Evolutionary conservation across 805 yeast species (phyloP), one percentile per base, ranked within the genome.

Genomic region (Pichia pseudocactophila): DNA sequence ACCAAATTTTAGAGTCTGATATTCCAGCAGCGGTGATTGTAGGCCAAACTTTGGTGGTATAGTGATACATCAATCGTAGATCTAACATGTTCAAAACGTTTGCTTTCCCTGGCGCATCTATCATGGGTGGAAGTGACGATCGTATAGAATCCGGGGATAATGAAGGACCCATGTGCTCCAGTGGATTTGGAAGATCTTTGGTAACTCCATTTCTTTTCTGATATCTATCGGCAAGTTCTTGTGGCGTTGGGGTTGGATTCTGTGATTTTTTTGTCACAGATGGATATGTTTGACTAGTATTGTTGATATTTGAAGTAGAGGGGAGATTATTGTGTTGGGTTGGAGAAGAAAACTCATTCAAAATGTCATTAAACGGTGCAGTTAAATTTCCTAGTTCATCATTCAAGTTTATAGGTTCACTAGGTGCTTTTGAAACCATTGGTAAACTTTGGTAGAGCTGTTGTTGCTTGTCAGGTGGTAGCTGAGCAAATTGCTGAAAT

Each of bases 21-120:
- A 89, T 86, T 2, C 96, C 96, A 1, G 96, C 94, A 2, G 81
- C 87, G 0, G 95, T 82, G 37, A 90, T 85, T 0, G 97, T 84
- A 32, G 79, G 78, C 62, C 95, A 83, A 4, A 88, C 96, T 32
- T 74, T 78, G 0, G 87, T 76, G 7, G 89, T 80, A 60, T 88
- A 90, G 62, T 89, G 95, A 59, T 86, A 83, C 77, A 90, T 83
- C 36, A 90, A 66, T 51, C 82, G 73, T 47, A 90, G 65, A 60
- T 90, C 97, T 27, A 82, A 65, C 73, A 83, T 67, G 59, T 85
- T 83, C 37, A 83, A 63, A 41, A 57, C 50, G 35, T 50, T 53
- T 41, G 43, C 19, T 45, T 47, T 9, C 36, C 45, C 28, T 38
- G 36, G 41, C 9, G 42, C 41, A 6, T 52, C 37, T 7, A 53